Evolutionary conservation across 2,329 filamentous ascomycete species (phyloP), one percentile per base, ranked within the genome.

Genomic region (Curvularia lunata): DNA sequence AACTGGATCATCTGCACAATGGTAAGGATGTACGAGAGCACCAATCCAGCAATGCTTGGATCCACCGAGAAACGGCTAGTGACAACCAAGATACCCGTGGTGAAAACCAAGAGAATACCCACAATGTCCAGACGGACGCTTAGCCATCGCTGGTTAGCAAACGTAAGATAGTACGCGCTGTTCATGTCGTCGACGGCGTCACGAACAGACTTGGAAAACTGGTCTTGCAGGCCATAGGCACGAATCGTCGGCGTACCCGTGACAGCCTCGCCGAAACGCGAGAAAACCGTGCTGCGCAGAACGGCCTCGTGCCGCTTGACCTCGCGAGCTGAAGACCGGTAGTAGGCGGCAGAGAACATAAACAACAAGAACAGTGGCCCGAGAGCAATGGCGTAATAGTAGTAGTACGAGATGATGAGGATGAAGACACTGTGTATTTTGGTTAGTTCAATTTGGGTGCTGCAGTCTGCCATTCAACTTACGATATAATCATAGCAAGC

Each of bases 1-100:
- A 97, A 97, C 73, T 97, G 94, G 64, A 98, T 89, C 90, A 97
- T 92, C 76, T 96, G 91, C 18, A 96, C 92, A 70, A 97, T 96
- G 13, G 89, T 86, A 18, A 99, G 84, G 71, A 98, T 96, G 77
- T 98, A 98, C 46, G 91, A 95, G 21, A 99, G 83, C 0, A 98
- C 92, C 38, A 98, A 81, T 19, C 95, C 95, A 45, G 87, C 89
- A 54, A 92, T 96, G 48, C 91, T 92, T 1, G 94, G 94, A 40
- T 88, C 82, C 59, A 97, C 91, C 61, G 85, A 86, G 80, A 97
- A 97, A 18, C 93, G 88, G 23, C 91, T 93, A 0, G 94, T 97
- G 27, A 97, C 91, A 34, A 98, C 93, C 18, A 99, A 81, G 58
- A 98, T 93, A 49, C 91, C 92, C 1, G 90, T 91, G 0, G 89